These are phyloP conservation scores for Pueraria montana DNA, from an alignment of 306 rosid species.

Conservation along the genomic window DNA sequence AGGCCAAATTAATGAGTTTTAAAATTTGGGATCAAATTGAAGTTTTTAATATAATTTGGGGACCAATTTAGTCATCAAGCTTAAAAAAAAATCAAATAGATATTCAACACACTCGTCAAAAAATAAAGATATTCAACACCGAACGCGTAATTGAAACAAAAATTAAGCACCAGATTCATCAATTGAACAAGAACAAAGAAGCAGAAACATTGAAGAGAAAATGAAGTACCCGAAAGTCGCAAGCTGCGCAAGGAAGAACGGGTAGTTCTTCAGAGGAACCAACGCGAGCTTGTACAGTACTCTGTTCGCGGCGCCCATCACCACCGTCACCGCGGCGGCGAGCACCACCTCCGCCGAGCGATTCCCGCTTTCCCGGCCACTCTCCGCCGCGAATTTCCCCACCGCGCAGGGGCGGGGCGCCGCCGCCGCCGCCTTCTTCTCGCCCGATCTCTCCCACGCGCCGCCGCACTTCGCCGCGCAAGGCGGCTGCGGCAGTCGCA, in stretches of 20 bases:
- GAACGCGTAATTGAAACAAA: neutral
- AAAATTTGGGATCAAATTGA: too few species aligned
- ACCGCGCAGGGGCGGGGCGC: constrained; percentile 45
- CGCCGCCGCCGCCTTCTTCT: constrained; percentile 49
- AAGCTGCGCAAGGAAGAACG: constrained; percentile 94
- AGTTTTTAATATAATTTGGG: too few species aligned
- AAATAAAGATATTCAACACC: neutral
- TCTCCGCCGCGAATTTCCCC: constrained; percentile 43
- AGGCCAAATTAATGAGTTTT: too few species aligned
- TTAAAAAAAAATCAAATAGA: too few species aligned
- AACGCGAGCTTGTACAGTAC: constrained; percentile 87
- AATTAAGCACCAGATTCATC: neutral
- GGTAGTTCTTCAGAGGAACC: constrained; percentile 86
- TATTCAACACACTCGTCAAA: neutral
- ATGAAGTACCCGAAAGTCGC: constrained; percentile 82
- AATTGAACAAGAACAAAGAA: neutral
- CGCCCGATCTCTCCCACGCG: constrained; percentile 58
- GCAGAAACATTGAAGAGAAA: neutral
- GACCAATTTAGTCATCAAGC: too few species aligned
- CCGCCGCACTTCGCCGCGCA: constrained; percentile 47
- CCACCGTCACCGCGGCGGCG: constrained; percentile 78
- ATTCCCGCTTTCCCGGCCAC: constrained; percentile 41
- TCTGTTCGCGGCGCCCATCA: constrained; percentile 82
- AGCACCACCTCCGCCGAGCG: constrained; percentile 63
- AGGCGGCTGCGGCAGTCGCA: constrained; percentile 45